A percentile compares a stretch with the other conserved stretches of the same genome.
Conservation (phyloP, 2,329 filamentous ascomycete species). For the Alternaria metachromatica region DNA sequence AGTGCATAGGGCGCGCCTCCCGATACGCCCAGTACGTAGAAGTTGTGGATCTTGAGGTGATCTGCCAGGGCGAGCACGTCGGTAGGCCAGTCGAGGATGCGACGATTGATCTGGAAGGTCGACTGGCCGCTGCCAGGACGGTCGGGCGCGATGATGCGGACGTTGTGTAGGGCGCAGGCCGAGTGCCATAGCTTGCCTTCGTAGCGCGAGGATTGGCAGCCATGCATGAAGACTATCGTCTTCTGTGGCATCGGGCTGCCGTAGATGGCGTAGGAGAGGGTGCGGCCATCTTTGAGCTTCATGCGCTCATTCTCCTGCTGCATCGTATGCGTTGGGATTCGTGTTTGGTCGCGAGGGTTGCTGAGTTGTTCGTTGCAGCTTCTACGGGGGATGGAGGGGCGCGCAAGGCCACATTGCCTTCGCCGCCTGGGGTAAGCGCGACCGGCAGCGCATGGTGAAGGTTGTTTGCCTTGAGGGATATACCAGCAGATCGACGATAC, state of each 20-base stretch:
- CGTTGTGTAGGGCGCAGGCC: slow-evolving; percentile 39
- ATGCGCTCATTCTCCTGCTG: slow-evolving; percentile 32
- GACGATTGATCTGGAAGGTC: slow-evolving; percentile 47
- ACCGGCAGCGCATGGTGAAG: slow-evolving; percentile 7
- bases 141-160: slow-evolving; percentile 53
- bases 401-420: slow-evolving; percentile 2
- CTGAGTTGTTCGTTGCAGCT: neutral
- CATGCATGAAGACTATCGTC: slow-evolving; percentile 53
- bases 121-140: slow-evolving; percentile 55
- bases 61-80: slow-evolving; percentile 53
- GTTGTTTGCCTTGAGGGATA: slow-evolving; percentile 5
- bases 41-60: slow-evolving; percentile 50
- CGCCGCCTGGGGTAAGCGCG: neutral
- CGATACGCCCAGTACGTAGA: slow-evolving; percentile 54
- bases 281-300: slow-evolving; percentile 47
- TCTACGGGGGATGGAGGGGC: neutral
- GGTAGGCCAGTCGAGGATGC: slow-evolving; percentile 51
- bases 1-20: slow-evolving; percentile 58
- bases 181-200: slow-evolving; percentile 49
- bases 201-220: slow-evolving; percentile 53
- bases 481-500: slow-evolving; percentile 11
- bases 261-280: slow-evolving; percentile 54
- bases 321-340: neutral
- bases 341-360: neutral
- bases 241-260: slow-evolving; percentile 50